Base-by-base conservation (phyloP, 176 grass and related monocot genomes). In the Carex littledalei region DNA sequence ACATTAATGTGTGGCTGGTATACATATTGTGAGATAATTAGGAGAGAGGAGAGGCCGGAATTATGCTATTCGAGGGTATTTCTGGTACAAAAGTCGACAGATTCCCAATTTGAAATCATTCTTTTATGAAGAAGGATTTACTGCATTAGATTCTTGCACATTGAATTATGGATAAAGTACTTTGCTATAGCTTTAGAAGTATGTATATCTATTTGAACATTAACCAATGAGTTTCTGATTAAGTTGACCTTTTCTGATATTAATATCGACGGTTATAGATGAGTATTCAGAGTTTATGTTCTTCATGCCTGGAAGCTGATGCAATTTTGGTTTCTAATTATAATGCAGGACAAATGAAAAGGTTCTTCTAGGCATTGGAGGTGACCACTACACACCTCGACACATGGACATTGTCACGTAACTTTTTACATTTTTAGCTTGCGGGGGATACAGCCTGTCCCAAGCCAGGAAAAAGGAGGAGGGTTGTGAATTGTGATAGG, bases 321-420 rank as follows among this genome's bases (percentile, higher is more conserved):
- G 31, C 34, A 67, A 17, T 65, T 49, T 7, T 83, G 63, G 18
- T 29, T 82, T 63, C 22, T 12, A 26, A 65, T 89, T 59, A 61
- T 83, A 65, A 83, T 90, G 58, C 74, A 97, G 95, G 76, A 84
- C 52, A 60, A 78, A 78, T 84, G 86, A 93, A 45, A 97, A 97
- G 18, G 86, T 97, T 64, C 91, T 94, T 60, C 66, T 97, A 22
- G 95, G 95, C 29, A 94, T 94, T 86, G 92, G 95, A 83, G 95
- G 95, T 45, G 95, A 92, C 68, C 95, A 98, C 85, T 94, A 98
- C 49, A 92, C 88, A 67, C 95, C 95, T 91, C 89, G 95, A 58
- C 95, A 98, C 70, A 91, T 86, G 89, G 91, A 98, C 90, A 93
- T 94, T 85, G 84, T 90, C 17, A 31, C 63, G 94, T 97, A 94